phyloP scores from a whole-genome alignment of 2,329 filamentous ascomycete species.

The Aspergillus puulaauensis region DNA sequence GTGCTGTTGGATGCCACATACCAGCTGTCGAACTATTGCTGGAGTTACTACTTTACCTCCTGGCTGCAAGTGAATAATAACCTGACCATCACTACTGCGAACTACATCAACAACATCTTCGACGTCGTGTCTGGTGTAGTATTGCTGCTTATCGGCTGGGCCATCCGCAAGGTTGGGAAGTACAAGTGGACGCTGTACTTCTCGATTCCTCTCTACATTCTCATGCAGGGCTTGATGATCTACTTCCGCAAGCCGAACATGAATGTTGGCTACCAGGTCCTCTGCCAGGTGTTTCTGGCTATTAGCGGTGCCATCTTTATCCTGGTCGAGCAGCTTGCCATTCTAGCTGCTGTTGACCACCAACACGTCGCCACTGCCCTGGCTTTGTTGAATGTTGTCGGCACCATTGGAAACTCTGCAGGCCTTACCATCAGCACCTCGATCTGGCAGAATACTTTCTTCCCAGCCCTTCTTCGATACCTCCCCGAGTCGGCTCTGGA shows the following conservation, averaged over 20 bases:
- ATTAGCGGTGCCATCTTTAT: constrained; percentile 55
- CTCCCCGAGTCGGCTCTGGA: constrained; percentile 4
- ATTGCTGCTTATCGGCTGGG: constrained; percentile 54
- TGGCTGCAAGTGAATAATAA: constrained; percentile 25
- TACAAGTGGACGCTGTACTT: constrained; percentile 57
- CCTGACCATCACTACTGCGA: constrained; percentile 29
- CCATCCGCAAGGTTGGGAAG: constrained; percentile 50
- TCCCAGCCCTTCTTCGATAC: constrained; percentile 38
- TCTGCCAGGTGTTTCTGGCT: constrained; percentile 60
- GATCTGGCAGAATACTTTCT: constrained; percentile 62
- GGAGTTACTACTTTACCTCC: constrained; percentile 22
- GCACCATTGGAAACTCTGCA: constrained; percentile 56
- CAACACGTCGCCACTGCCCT: constrained; percentile 57
- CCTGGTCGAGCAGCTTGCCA: constrained; percentile 56
- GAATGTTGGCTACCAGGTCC: constrained; percentile 55
- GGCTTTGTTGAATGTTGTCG: constrained; percentile 56
- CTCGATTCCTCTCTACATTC: constrained; percentile 53
- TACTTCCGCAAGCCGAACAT: constrained; percentile 51
- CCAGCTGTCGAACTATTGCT: constrained; percentile 21
- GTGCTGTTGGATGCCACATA: constrained; percentile 28
- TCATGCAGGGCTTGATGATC: constrained; percentile 58
- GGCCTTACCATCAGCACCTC: constrained; percentile 57
- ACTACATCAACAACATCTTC: constrained; percentile 50
- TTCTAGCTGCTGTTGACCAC: constrained; percentile 55
- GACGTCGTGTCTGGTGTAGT: constrained; percentile 57